A percentile compares a stretch with the other conserved stretches of the same genome.
These are phyloP conservation scores for Aureobasidium vineae DNA, from an alignment of 2,329 filamentous ascomycete genomes.

Conservation along the genomic window DNA sequence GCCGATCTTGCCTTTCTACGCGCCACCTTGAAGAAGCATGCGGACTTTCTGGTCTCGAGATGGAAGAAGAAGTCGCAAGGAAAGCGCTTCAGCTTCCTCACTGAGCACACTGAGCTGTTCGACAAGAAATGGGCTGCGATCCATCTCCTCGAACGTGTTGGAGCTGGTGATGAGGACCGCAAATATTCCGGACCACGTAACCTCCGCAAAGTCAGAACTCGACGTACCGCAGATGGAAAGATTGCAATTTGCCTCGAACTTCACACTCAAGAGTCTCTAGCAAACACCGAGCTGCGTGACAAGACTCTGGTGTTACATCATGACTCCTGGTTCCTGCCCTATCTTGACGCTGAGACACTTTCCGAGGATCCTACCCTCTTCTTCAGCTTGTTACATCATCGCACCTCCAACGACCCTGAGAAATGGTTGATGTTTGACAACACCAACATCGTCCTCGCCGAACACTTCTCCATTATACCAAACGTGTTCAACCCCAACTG, in stretches of 20 bases:
- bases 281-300: neutral
- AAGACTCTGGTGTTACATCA: neutral
- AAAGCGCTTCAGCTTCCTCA: neutral
- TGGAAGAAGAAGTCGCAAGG: slow-evolving; percentile 11
- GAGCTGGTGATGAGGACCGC: neutral
- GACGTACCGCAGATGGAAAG: neutral
- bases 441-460: slow-evolving; percentile 26
- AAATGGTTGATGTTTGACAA: slow-evolving; percentile 29
- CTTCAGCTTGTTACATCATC: slow-evolving; percentile 28
- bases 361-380: slow-evolving; percentile 24
- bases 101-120: neutral
- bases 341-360: slow-evolving; percentile 27
- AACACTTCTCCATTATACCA: slow-evolving; percentile 13
- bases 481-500: slow-evolving; percentile 20
- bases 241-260: neutral
- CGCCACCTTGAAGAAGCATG: neutral
- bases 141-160: slow-evolving; percentile 1
- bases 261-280: neutral
- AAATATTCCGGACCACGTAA: neutral
- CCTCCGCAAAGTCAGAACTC: neutral
- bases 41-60: slow-evolving; percentile 4
- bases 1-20: neutral
- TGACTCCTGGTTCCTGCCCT: slow-evolving; percentile 26
- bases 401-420: slow-evolving; percentile 17
- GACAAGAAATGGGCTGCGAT: neutral